Evolutionary conservation across 73 alveolate genomes (phyloP), one percentile per base, ranked within the genome.

Genomic region (Tetrahymena thermophila): DNA sequence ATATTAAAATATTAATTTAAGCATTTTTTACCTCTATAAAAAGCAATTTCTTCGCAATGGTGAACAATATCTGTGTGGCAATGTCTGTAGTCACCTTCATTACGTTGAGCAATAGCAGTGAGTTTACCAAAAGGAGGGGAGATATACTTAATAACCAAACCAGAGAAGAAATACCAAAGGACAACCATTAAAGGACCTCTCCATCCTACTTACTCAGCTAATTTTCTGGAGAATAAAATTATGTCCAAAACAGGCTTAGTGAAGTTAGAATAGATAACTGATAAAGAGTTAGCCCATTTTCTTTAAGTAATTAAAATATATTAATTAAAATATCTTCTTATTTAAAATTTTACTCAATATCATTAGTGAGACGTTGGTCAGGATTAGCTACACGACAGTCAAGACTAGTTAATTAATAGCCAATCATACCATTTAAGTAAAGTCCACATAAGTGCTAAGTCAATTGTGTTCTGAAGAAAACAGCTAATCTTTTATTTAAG

Each of bases 41-140:
- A 98, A n/a, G 99, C 99, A 35, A 98, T 97, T 96, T 98, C 99
- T 94, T 98, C 99, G 8, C 99, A 96, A 94, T 98, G 99, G 84
- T 94, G 94, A 31, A 98, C 96, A 42, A 98, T 85, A 31, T 98
- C 98, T 71, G 98, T 85, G 93, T 98, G 99, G 93, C 96, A 96
- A 43, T 97, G 93, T 94, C 99, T 96, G 96, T 97, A 98, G 71
- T 97, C 99, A 31, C 99, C 99, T 96, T 98, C 99, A 38, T 93
- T 93, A 93, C 95, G 94, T 94, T 98, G 97, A 95, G 98, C 99
- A 40, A 93, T 93, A 42, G 99, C 99, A 23, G 99, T 98, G 55
- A 97, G 96, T 71, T 96, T 95, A 37, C 99, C 99, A 96, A 98
- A 98, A 16, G 99, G 97, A 25, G 99, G 99, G 4, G 99, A 96